A percentile compares a stretch with the other conserved stretches of the same genome.
phyloP scores from a whole-genome alignment of 768 basidiomycete genomes.

The Crassisporium funariophilum region DNA sequence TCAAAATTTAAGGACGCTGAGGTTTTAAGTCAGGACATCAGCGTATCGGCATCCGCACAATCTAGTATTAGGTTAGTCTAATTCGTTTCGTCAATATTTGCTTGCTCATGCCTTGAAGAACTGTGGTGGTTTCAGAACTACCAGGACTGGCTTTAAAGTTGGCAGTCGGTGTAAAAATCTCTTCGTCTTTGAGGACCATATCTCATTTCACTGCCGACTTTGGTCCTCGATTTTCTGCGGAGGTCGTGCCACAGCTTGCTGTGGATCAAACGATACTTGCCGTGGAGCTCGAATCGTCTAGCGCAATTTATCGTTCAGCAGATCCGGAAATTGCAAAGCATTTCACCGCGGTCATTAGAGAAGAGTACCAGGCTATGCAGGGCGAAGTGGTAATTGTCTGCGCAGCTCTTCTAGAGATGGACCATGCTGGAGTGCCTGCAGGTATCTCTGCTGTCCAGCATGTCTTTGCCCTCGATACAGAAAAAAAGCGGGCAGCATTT shows the following conservation, averaged over 20 bases:
- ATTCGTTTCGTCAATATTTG: not conserved
- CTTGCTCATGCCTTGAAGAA: slow-evolving; percentile 32
- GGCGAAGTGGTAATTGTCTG: slow-evolving; percentile 50
- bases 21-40: slow-evolving; percentile 43
- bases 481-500: slow-evolving; percentile 47
- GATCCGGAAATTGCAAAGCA: slow-evolving; percentile 54
- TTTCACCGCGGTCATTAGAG: slow-evolving; percentile 50
- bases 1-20: slow-evolving; percentile 45
- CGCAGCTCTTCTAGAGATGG: slow-evolving; percentile 55
- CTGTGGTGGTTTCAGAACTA: slow-evolving; percentile 47
- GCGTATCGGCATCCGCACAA: slow-evolving; percentile 46
- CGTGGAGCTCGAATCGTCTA: slow-evolving; percentile 51
- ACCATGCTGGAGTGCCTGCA: slow-evolving; percentile 41
- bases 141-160: slow-evolving; percentile 51
- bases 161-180: slow-evolving; percentile 57
- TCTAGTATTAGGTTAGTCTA: slow-evolving; percentile 52
- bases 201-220: slow-evolving; percentile 61
- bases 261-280: slow-evolving; percentile 43
- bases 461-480: slow-evolving; percentile 46
- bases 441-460: slow-evolving; percentile 51
- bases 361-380: slow-evolving; percentile 38
- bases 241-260: slow-evolving; percentile 50
- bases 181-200: slow-evolving; percentile 58
- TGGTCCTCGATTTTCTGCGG: slow-evolving; percentile 55
- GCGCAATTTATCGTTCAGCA: slow-evolving; percentile 44